These are phyloP conservation scores for Warburgia ugandensis DNA, from an alignment of 164 flowering plant species.

Conservation along the genomic window DNA sequence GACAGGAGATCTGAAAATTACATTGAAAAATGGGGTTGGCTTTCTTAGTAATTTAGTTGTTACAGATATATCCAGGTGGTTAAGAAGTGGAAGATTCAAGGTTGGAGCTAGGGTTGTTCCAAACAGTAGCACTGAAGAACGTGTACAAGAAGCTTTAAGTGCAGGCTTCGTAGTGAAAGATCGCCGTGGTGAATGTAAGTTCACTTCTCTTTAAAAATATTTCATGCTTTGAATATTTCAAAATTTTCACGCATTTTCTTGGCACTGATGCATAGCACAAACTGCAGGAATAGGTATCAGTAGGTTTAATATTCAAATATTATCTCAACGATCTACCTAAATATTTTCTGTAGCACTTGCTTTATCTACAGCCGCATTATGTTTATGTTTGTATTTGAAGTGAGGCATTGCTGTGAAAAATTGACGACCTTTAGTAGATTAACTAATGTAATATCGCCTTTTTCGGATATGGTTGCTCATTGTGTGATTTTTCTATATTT, in stretches of 20 bases:
- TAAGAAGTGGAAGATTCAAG: slow-evolving; percentile 37
- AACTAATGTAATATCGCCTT: not conserved
- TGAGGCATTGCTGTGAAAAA: not conserved
- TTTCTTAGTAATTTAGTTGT: slow-evolving; percentile 26
- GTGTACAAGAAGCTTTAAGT: slow-evolving; percentile 47
- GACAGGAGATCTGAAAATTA: slow-evolving; percentile 29
- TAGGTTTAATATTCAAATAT: no score
- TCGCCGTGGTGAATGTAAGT: slow-evolving; percentile 63
- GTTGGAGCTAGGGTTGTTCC: slow-evolving; percentile 37
- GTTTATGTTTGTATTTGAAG: not conserved
- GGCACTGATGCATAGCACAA: not conserved
- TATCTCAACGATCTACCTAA: no score
- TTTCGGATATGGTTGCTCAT: no score
- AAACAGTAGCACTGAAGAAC: slow-evolving; percentile 14
- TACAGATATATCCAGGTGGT: slow-evolving; percentile 70
- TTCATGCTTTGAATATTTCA: not conserved
- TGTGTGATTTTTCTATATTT: no score
- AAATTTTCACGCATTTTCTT: not conserved
- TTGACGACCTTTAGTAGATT: not conserved
- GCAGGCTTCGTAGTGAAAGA: slow-evolving; percentile 57
- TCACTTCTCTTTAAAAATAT: slow-evolving; percentile 20
- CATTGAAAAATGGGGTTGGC: slow-evolving; percentile 36
- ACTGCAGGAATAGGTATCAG: no score
- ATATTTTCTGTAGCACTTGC: not conserved
- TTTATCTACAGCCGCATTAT: not conserved